Percentiles rank a stretch among this genome's conserved stretches.
Evolutionary conservation across 306 rosid species (phyloP).

Genomic region (Abrus precatorius): DNA sequence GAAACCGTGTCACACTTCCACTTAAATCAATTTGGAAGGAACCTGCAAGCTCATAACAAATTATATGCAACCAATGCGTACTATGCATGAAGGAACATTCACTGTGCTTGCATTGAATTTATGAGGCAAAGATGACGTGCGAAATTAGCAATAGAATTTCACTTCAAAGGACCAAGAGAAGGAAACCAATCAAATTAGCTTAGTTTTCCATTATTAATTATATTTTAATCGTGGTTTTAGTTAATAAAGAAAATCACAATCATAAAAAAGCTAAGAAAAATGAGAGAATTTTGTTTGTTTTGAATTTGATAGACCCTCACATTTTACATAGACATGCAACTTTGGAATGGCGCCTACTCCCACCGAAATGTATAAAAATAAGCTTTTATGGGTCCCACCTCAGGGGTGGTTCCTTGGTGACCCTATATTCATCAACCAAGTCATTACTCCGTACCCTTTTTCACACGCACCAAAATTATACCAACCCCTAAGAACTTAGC

Average conservation of each 20-base stretch:
- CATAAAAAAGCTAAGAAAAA: background rate
- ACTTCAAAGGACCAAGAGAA: slow-evolving; percentile 7
- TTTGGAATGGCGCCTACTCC: slow-evolving; percentile 44
- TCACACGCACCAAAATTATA: slow-evolving; percentile 26
- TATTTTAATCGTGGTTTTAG: background rate
- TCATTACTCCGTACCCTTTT: background rate
- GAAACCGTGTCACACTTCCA: background rate
- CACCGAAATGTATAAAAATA: slow-evolving; percentile 35
- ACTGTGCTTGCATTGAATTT: background rate
- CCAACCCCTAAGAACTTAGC: slow-evolving; percentile 31
- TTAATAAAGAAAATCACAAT: background rate
- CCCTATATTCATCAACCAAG: background rate
- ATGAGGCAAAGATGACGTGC: background rate
- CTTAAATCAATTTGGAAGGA: slow-evolving; percentile 14
- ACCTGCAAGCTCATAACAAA: slow-evolving; percentile 18
- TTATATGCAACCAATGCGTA: background rate
- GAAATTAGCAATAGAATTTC: slow-evolving; percentile 17
- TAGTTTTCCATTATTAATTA: slow-evolving; percentile 4
- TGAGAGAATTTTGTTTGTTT: slow-evolving; percentile 2
- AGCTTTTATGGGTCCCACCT: slow-evolving; percentile 8
- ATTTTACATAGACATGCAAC: background rate
- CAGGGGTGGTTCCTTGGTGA: background rate
- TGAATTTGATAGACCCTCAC: slow-evolving; percentile 2
- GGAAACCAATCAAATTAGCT: slow-evolving; percentile 28
- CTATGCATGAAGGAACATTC: background rate